phyloP scores from a whole-genome alignment of 768 basidiomycete species.

The Mycena leptocephala region DNA sequence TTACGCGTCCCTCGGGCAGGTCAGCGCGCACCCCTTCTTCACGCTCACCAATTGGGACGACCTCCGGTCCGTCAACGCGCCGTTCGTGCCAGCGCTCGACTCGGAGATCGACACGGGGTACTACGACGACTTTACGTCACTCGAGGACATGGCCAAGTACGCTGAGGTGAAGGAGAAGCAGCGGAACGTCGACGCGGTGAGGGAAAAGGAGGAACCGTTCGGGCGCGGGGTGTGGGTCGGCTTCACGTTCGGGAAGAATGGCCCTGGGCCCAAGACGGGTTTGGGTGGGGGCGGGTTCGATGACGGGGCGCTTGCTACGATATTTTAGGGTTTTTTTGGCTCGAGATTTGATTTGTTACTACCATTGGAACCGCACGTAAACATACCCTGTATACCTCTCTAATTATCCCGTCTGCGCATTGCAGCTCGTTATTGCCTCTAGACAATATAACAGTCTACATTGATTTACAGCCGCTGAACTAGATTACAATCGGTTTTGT shows the following conservation, averaged over 20 bases:
- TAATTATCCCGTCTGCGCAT: slow-evolving; percentile 3
- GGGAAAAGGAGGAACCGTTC: slow-evolving; percentile 86
- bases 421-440: neutral
- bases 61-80: slow-evolving; percentile 83
- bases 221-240: slow-evolving; percentile 91
- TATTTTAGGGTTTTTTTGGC: slow-evolving; percentile 58
- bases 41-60: slow-evolving; percentile 81
- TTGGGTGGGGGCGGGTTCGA: slow-evolving; percentile 57
- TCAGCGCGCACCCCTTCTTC: slow-evolving; percentile 91
- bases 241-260: slow-evolving; percentile 93
- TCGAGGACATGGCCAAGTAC: slow-evolving; percentile 98
- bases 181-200: slow-evolving; percentile 91
- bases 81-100: slow-evolving; percentile 95
- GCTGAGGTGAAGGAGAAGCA: slow-evolving; percentile 99
- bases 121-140: slow-evolving; percentile 91
- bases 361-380: slow-evolving; percentile 28
- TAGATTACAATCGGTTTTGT: too few relatives aligned
- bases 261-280: slow-evolving; percentile 69
- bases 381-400: slow-evolving; percentile 26
- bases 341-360: slow-evolving; percentile 22
- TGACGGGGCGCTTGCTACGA: slow-evolving; percentile 71
- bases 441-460: too few relatives aligned
- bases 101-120: slow-evolving; percentile 96
- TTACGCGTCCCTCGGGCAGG: slow-evolving; percentile 80
- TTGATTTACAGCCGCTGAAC: slow-evolving; percentile 5